These are phyloP conservation scores for Rhododendron simsii DNA, from an alignment of 148 eudicot species.

Conservation along the genomic window DNA sequence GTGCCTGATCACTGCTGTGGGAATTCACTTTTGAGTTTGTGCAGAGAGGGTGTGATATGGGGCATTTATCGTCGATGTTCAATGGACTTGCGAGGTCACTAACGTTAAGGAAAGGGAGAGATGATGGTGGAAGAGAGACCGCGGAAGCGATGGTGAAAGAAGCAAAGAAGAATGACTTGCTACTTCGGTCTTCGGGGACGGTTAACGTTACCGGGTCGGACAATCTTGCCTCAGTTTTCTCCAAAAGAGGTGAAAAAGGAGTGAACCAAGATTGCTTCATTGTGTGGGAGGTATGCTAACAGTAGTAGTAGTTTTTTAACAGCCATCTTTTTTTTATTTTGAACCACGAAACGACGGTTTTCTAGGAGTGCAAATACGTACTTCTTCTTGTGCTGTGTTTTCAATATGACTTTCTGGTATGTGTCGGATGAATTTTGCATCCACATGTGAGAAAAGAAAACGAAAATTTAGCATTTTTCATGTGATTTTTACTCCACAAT, in stretches of 20 bases:
- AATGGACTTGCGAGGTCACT: constrained; percentile 76
- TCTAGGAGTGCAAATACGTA: neutral
- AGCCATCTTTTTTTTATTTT: neutral
- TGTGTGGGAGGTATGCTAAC: constrained; percentile 86
- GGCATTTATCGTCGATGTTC: constrained; percentile 71
- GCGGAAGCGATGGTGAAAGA: constrained; percentile 62
- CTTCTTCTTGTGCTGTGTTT: neutral
- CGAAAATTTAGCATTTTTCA: neutral
- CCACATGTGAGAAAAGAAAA: neutral
- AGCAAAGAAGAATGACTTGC: constrained; percentile 75
- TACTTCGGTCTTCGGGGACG: constrained; percentile 64
- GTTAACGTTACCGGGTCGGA: constrained; percentile 58
- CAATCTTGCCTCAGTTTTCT: constrained; percentile 71
- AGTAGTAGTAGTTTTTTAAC: neutral
- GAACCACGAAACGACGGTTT: too few species aligned
- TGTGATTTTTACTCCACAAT: neutral
- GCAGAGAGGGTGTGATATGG: constrained; percentile 45
- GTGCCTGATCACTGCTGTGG: neutral
- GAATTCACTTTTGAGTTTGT: constrained; percentile 12
- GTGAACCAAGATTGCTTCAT: constrained; percentile 92
- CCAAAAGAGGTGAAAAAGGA: constrained; percentile 80
- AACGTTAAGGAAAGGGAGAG: constrained; percentile 38
- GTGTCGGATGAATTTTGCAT: neutral
- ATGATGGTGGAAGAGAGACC: constrained; percentile 58
- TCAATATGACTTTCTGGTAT: neutral